Evolutionary conservation across 495 filamentous ascomycete genomes (phyloP), one percentile per base, ranked within the genome.

Genomic region (Xylaria bambusicola): DNA sequence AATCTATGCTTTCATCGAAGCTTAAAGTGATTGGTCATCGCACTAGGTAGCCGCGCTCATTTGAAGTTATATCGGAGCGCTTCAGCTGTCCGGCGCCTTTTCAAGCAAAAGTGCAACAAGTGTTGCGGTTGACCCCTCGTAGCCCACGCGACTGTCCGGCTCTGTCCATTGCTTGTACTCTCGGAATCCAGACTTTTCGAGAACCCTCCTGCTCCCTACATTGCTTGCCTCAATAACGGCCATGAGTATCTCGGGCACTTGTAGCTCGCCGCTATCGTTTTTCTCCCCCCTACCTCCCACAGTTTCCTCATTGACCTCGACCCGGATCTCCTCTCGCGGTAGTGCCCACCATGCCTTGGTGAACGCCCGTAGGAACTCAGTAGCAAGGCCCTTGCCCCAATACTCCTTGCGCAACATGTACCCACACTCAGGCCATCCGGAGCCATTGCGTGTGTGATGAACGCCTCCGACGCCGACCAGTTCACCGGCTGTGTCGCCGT

Each of bases 311-410:
- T 68, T 55, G 12, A 75, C 70, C 45, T 60, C 61, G 2, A 67
- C 20, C 42, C 73, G 71, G 9, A 64, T 53, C 62, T 75, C 73
- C 4, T 49, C 56, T 36, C 75, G 63, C 23, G 71, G 70, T 35
- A 77, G 61, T 17, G 65, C 56, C 58, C 67, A 63, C 71, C 72
- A 77, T 10, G 63, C 54, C 17, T 50, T 46, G 21, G 71, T 51
- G 58, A 64, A 70, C 3, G 61, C 71, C n/a, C 48, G 65, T 8
- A 77, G 20, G 41, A 73, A 75, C 40, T 77, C 75, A 0, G 71
- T 74, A 7, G 63, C 75, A 12, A 71, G 58, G 8, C 74, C 75
- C 38, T 68, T 66, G 3, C 68, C 68, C 75, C 75, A 77, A 41
- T 62, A 54, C 23, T 76, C 72, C 45, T 64, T 68, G 20, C 67